phyloP scores from a whole-genome alignment of 768 basidiomycete species.

The Amanita rimosa region DNA sequence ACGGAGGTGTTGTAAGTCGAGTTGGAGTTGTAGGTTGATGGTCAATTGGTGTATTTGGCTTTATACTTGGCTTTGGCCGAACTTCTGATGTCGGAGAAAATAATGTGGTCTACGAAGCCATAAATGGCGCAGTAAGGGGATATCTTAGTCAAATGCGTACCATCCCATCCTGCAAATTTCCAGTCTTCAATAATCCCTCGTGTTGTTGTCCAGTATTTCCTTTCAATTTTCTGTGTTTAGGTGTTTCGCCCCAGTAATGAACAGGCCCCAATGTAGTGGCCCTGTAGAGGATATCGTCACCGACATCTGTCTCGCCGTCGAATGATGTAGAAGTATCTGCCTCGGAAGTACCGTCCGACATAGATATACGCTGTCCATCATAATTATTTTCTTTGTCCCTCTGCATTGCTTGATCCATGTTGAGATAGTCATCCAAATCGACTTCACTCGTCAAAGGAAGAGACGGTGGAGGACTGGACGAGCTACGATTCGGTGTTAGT shows the following conservation, averaged over 20 bases:
- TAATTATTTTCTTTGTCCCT: neutral
- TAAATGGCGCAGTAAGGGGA: neutral
- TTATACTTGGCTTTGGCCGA: neutral
- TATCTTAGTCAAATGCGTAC: neutral
- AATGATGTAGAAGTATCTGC: slow-evolving; percentile 3
- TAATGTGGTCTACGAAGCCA: neutral
- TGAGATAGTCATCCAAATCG: slow-evolving; percentile 17
- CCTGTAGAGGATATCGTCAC: slow-evolving; percentile 23
- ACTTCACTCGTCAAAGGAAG: slow-evolving; percentile 27
- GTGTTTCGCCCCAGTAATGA: slow-evolving; percentile 30
- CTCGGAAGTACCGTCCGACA: slow-evolving; percentile 5
- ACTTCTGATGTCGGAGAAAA: slow-evolving; percentile 30
- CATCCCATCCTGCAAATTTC: neutral
- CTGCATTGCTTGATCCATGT: slow-evolving; percentile 12
- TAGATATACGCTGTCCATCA: neutral
- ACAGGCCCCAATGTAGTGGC: slow-evolving; percentile 29
- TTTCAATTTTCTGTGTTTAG: slow-evolving; percentile 11
- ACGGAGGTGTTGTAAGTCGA: slow-evolving; percentile 14
- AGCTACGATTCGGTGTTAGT: slow-evolving; percentile 49
- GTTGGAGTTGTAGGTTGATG: slow-evolving; percentile 8
- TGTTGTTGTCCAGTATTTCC: slow-evolving; percentile 28
- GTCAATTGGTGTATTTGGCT: slow-evolving; percentile 6
- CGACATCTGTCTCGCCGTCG: slow-evolving; percentile 12
- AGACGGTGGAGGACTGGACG: slow-evolving; percentile 49
- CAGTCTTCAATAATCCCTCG: slow-evolving; percentile 14